Percentiles rank a stretch among this genome's conserved stretches.
These are phyloP conservation scores for Leishmania guyanensis DNA, from an alignment of 208 protist genomes.

Conservation along the genomic window DNA sequence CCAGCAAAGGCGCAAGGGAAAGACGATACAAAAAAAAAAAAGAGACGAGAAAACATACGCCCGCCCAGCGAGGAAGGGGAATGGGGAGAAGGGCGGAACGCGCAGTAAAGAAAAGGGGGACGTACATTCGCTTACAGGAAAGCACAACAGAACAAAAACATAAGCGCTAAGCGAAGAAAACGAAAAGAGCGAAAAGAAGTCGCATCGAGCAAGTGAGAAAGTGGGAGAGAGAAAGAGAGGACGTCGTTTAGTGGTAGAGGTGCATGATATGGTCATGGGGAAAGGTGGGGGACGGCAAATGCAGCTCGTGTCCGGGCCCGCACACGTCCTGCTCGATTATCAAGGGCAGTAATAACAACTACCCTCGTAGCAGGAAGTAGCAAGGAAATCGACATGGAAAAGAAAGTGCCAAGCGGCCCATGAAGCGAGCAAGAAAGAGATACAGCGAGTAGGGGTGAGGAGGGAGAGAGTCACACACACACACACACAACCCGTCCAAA, in stretches of 20 bases:
- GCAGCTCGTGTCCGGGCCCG: background rate
- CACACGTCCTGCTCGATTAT: background rate
- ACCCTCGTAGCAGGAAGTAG: background rate
- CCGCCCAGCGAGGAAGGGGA: background rate
- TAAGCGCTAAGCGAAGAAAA: background rate
- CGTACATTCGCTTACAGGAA: background rate
- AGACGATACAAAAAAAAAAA: background rate
- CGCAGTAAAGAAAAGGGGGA: background rate
- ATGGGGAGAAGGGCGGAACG: background rate
- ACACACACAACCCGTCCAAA: background rate
- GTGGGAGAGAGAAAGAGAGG: background rate
- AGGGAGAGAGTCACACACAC: conserved; percentile 4
- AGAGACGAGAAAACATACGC: too few relatives aligned
- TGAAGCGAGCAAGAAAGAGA: background rate
- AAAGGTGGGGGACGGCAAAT: background rate
- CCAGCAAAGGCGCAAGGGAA: background rate
- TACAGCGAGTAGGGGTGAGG: background rate
- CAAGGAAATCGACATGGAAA: background rate
- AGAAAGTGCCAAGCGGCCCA: background rate
- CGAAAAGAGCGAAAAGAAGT: background rate
- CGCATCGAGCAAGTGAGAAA: background rate
- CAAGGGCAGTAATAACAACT: background rate
- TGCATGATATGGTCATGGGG: background rate
- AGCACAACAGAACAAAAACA: background rate
- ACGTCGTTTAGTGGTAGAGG: background rate